Percentiles rank a stretch among this genome's conserved stretches.
Evolutionary conservation across 345 rosid species (phyloP).

Genomic region (Tarenaya hassleriana): DNA sequence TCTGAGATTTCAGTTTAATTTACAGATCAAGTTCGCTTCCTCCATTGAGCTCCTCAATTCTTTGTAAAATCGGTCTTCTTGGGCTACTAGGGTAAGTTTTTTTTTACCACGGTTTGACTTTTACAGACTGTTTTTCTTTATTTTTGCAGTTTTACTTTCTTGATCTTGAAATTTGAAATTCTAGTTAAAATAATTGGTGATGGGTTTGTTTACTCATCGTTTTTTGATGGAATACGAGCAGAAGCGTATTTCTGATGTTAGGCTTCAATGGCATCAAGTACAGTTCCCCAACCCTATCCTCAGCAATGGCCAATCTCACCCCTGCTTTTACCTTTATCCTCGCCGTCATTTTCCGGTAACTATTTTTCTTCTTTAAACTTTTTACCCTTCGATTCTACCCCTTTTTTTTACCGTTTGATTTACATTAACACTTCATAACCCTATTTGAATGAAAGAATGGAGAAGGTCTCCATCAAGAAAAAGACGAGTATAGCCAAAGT

Average conservation of each 20-base stretch:
- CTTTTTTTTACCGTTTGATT: not conserved
- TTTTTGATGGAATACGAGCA: too few relatives aligned
- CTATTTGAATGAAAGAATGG: too few relatives aligned
- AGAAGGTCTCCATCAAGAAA: slow-evolving; percentile 28
- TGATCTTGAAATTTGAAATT: too few relatives aligned
- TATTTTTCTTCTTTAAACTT: too few relatives aligned
- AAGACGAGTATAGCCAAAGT: slow-evolving; percentile 38
- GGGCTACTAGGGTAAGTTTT: slow-evolving; percentile 38
- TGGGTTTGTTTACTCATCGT: too few relatives aligned
- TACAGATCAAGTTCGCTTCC: slow-evolving; percentile 32
- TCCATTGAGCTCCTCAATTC: slow-evolving; percentile 27
- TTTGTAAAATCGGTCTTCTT: slow-evolving; percentile 39
- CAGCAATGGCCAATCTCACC: slow-evolving; percentile 41
- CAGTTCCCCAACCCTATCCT: slow-evolving; percentile 43
- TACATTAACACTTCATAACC: too few relatives aligned
- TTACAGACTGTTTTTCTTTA: too few relatives aligned
- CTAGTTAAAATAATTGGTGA: too few relatives aligned
- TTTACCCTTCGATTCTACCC: not conserved
- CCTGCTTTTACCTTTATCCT: slow-evolving; percentile 39
- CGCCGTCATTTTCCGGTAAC: slow-evolving; percentile 29
- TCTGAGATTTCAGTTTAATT: not conserved
- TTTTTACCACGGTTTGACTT: too few relatives aligned
- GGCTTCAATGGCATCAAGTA: too few relatives aligned
- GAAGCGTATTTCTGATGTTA: too few relatives aligned
- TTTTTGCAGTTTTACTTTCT: too few relatives aligned